Percentiles rank a stretch among this genome's conserved stretches.
Evolutionary conservation across 2,329 filamentous ascomycete genomes (phyloP).

Genomic region (Neonectria hederae): DNA sequence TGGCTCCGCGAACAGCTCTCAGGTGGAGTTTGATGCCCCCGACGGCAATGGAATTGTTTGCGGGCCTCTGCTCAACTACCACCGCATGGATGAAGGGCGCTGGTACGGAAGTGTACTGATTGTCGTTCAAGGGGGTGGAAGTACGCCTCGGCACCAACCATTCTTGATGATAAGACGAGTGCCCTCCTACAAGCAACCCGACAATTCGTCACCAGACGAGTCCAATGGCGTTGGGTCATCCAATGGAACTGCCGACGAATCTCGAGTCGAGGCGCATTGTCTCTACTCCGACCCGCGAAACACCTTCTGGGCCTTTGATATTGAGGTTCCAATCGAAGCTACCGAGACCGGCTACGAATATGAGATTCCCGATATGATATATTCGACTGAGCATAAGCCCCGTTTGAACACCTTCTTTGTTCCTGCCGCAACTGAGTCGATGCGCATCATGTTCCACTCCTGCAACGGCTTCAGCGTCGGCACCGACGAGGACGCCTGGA

Average conservation of each 20-base stretch:
- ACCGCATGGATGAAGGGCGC: slow-evolving; percentile 73
- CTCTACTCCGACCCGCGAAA: slow-evolving; percentile 72
- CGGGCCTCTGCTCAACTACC: slow-evolving; percentile 81
- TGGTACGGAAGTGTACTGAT: slow-evolving; percentile 91
- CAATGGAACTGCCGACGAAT: slow-evolving; percentile 55
- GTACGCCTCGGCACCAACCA: slow-evolving; percentile 66
- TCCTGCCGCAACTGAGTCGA: slow-evolving; percentile 82
- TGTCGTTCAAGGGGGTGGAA: slow-evolving; percentile 77
- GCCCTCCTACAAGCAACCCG: slow-evolving; percentile 38
- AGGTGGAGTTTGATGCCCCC: slow-evolving; percentile 32
- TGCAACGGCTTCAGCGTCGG: slow-evolving; percentile 96
- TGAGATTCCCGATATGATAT: slow-evolving; percentile 72
- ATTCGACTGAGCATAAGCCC: slow-evolving; percentile 65
- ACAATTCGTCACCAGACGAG: slow-evolving; percentile 39
- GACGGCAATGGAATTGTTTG: slow-evolving; percentile 71
- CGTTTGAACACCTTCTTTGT: slow-evolving; percentile 81
- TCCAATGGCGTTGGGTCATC: slow-evolving; percentile 43
- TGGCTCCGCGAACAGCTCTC: slow-evolving; percentile 26
- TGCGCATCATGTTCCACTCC: slow-evolving; percentile 99
- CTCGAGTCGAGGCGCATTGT: slow-evolving; percentile 52
- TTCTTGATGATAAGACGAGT: slow-evolving; percentile 63
- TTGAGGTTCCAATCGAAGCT: slow-evolving; percentile 78
- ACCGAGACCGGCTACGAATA: slow-evolving; percentile 83
- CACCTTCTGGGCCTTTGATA: slow-evolving; percentile 94
- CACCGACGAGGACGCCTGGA: slow-evolving; percentile 86